Evolutionary conservation across 2,329 filamentous ascomycete species (phyloP), one percentile per base, ranked within the genome.

Genomic region (Verticillium nonalfalfae): DNA sequence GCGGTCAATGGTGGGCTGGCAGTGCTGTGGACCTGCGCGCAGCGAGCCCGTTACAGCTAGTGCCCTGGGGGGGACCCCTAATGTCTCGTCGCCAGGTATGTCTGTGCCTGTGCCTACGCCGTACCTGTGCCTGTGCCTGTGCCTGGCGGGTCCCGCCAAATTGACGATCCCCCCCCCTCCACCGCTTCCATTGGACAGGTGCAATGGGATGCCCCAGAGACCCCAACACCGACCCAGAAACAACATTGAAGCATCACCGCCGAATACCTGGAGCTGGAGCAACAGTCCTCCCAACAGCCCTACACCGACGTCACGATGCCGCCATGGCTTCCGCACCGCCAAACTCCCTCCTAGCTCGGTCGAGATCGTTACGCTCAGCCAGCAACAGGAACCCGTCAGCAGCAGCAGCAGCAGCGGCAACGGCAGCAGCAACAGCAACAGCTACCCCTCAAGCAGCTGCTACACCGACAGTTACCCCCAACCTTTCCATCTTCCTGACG

Each of bases 401-500:
- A 15, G 15, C 15, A 14, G 15, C 21, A 15, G 15, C 15, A 14
- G 15, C 15, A 14, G 15, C 21, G 6, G 15, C 15, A 14, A 5
- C 39, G 7, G 15, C 63, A 21, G 10, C 60, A 34, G 55, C 62
- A 21, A 34, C 36, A 63, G 64, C 56, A 45, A n/a, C 62, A 18
- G 15, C 62, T 26, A 18, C 59, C 31, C 21, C 62, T 26, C 45
- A 57, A 39, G 34, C 52, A 62, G 52, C 72, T 21, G 66, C 71
- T 21, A 72, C 77, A 50, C 77, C 81, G n/a, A 34, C 40, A 9
- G 33, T 14, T n/a, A 36, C 58, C 15, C 82, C 82, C 15, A 80
- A 86, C 67, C 70, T 89, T 39, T 74, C 81, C 15, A 79, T 93
- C 11, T 95, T 97, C 72, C 78, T 97, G 59, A 92, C 89, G 39